phyloP scores from a whole-genome alignment of 371 early-diverging fungal species.

The Rhizopus sp. region DNA sequence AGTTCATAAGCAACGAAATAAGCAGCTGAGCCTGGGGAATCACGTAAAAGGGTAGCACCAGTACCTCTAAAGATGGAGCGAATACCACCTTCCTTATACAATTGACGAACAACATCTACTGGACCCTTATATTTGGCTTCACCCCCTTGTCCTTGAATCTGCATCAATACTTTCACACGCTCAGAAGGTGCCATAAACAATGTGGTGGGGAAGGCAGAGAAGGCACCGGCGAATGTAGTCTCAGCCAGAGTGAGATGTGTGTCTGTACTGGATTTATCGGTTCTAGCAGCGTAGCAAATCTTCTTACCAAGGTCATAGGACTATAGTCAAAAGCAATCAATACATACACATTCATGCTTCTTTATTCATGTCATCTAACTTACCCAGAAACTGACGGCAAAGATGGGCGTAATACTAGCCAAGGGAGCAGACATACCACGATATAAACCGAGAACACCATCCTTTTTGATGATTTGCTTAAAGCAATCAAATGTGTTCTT shows the following conservation, averaged over 20 bases:
- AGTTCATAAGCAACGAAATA: constrained; percentile 96
- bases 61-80: constrained; percentile 91
- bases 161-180: constrained; percentile 94
- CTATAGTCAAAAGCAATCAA: constrained; percentile 26
- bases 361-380: constrained; percentile 13
- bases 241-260: constrained; percentile 74
- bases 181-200: constrained; percentile 93
- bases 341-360: neutral
- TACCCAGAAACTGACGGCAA: constrained; percentile 94
- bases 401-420: constrained; percentile 93
- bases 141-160: constrained; percentile 63
- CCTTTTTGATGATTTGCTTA: constrained; percentile 83
- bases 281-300: constrained; percentile 61
- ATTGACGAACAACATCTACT: constrained; percentile 70
- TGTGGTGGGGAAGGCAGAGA: constrained; percentile 95
- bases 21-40: constrained; percentile 95
- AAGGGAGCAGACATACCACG: constrained; percentile 94
- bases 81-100: constrained; percentile 82
- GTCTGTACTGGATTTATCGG: constrained; percentile 52
- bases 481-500: constrained; percentile 89
- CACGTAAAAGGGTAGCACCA: constrained; percentile 91
- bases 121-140: constrained; percentile 78
- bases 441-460: constrained; percentile 92
- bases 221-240: constrained; percentile 90
- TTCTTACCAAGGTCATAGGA: constrained; percentile 76